phyloP scores from a whole-genome alignment of 176 grass and related monocot species.

The Poa pratensis region DNA sequence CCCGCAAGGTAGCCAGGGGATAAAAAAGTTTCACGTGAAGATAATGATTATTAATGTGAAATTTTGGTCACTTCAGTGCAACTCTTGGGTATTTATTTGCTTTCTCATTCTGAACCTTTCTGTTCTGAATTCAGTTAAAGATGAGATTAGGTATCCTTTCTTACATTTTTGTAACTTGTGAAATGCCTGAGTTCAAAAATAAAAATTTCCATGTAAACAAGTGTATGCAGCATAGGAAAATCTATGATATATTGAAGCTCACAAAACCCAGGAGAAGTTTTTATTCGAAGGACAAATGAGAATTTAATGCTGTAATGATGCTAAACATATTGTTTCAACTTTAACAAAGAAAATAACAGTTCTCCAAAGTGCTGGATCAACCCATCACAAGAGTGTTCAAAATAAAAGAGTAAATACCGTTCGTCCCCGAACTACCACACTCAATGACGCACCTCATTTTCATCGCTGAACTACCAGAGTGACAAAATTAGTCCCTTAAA shows the following conservation, averaged over 20 bases:
- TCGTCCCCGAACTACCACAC: neutral
- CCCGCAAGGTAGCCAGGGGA: neutral
- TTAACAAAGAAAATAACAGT: slow-evolving; percentile 1
- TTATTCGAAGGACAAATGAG: slow-evolving; percentile 34
- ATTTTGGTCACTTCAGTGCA: slow-evolving; percentile 7
- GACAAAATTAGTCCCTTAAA: neutral
- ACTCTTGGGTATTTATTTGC: neutral
- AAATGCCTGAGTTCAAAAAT: neutral
- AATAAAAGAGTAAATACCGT: neutral
- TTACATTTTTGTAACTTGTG: neutral
- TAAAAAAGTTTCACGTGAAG: slow-evolving; percentile 21
- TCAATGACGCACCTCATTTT: neutral
- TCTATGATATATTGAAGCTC: neutral
- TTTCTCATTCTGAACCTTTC: neutral
- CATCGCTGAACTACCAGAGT: neutral
- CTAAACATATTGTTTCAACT: slow-evolving; percentile 8
- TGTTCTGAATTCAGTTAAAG: neutral
- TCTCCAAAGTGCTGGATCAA: neutral
- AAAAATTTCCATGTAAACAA: slow-evolving; percentile 4
- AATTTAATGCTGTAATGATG: neutral
- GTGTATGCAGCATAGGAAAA: slow-evolving; percentile 15
- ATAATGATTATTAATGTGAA: slow-evolving; percentile 5
- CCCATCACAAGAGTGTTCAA: slow-evolving; percentile 7
- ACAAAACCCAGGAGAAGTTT: neutral
- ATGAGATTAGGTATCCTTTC: neutral